phyloP scores from a whole-genome alignment of 805 yeast genomes.

The Danielia oregonensis region DNA sequence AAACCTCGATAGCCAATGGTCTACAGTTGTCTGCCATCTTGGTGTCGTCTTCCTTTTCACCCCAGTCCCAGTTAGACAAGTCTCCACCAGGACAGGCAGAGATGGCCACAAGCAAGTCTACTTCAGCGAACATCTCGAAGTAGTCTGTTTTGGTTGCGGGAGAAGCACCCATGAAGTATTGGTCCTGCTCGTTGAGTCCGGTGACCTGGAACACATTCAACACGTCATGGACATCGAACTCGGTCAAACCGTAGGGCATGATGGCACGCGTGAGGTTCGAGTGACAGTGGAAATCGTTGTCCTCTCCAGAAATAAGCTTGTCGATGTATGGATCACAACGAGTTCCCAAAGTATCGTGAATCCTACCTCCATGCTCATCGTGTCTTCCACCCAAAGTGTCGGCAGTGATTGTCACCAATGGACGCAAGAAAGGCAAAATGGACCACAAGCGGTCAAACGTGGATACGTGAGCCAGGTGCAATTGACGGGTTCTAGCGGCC shows the following conservation, averaged over 20 bases:
- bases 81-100: slow-evolving; percentile 73
- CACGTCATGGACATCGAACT: slow-evolving; percentile 66
- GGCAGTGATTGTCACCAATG: slow-evolving; percentile 59
- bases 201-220: slow-evolving; percentile 68
- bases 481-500: slow-evolving; percentile 67
- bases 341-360: slow-evolving; percentile 65
- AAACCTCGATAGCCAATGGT: slow-evolving; percentile 61
- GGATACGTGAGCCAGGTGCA: slow-evolving; percentile 61
- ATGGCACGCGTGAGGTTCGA: slow-evolving; percentile 60
- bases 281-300: slow-evolving; percentile 65
- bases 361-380: slow-evolving; percentile 63
- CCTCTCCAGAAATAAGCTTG: slow-evolving; percentile 58
- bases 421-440: slow-evolving; percentile 60
- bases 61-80: slow-evolving; percentile 68
- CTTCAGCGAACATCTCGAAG: slow-evolving; percentile 66
- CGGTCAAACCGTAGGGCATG: slow-evolving; percentile 57
- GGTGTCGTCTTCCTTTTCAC: slow-evolving; percentile 45
- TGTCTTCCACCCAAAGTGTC: slow-evolving; percentile 55
- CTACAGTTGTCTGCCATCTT: slow-evolving; percentile 62
- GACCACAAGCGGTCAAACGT: slow-evolving; percentile 65
- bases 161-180: slow-evolving; percentile 67
- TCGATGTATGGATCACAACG: slow-evolving; percentile 71
- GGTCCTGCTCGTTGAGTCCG: slow-evolving; percentile 61
- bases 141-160: slow-evolving; percentile 59
- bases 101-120: slow-evolving; percentile 59